A percentile compares a stretch with the other conserved stretches of the same genome.
These are phyloP conservation scores for Coemansia sp. DNA, from an alignment of 192 early-diverging fungal species.

Conservation along the genomic window DNA sequence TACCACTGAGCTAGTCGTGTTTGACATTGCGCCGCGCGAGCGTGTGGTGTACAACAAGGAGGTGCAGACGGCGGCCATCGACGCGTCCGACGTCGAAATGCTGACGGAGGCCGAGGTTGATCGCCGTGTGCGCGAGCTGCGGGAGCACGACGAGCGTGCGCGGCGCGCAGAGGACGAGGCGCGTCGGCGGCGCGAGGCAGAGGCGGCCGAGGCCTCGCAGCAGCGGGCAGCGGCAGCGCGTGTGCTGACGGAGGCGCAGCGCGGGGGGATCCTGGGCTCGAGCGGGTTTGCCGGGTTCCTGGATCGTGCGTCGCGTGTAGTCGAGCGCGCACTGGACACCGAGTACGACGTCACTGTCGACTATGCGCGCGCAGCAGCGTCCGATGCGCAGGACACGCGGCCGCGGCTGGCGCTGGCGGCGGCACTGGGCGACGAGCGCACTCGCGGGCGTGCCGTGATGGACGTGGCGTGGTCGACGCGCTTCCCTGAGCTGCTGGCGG, in stretches of 20 bases:
- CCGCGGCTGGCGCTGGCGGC: conserved; percentile 62
- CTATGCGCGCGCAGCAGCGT: conserved; percentile 71
- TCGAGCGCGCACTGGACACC: conserved; percentile 86
- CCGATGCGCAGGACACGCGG: conserved; percentile 61
- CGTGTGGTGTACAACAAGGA: conserved; percentile 88
- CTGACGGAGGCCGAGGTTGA: conserved; percentile 44
- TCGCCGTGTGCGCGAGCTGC: conserved; percentile 43
- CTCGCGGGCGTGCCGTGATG: conserved; percentile 87
- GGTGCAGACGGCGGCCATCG: conserved; percentile 63
- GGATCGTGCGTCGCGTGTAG: conserved; percentile 77
- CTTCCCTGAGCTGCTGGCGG: conserved; percentile 84
- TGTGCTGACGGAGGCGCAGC: conserved; percentile 85
- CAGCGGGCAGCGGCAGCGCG: conserved; percentile 45
- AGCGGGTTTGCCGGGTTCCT: conserved; percentile 82
- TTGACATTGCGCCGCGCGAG: conserved; percentile 87
- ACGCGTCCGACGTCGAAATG: conserved; percentile 21
- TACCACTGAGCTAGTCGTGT: conserved; percentile 68
- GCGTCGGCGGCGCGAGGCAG: conserved; percentile 58
- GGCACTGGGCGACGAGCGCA: conserved; percentile 81
- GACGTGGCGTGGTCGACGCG: conserved; percentile 88
- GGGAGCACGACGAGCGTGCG: conserved; percentile 39
- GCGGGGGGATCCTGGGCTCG: conserved; percentile 68
- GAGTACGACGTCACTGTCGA: conserved; percentile 91
- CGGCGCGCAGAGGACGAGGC: conserved; percentile 33
- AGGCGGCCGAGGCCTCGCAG: conserved; percentile 50